Conservation (phyloP, 1,139 yeast genomes). For the Suhomyces bokatorum region DNA sequence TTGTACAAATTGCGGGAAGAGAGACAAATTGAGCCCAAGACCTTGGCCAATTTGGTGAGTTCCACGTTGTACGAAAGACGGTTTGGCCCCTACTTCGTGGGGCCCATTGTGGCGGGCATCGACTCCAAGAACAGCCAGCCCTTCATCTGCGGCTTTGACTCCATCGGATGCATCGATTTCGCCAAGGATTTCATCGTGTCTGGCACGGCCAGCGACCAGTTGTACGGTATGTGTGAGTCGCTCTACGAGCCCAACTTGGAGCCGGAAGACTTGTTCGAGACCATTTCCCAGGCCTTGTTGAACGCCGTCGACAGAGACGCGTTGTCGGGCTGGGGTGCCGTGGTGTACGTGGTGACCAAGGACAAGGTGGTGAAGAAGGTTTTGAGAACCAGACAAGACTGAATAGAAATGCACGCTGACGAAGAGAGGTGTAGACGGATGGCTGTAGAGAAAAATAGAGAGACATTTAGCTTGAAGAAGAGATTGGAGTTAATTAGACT, state of each 20-base stretch:
- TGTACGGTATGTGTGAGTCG: conserved; percentile 99
- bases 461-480: too few species aligned
- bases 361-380: conserved; percentile 87
- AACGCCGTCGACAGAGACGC: conserved; percentile 98
- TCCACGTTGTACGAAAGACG: conserved; percentile 86
- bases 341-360: conserved; percentile 88
- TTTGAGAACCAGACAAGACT: conserved; percentile 92
- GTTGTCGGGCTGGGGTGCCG: conserved; percentile 97
- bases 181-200: conserved; percentile 96
- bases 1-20: conserved; percentile 91
- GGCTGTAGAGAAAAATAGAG: too few species aligned
- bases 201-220: conserved; percentile 95
- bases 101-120: conserved; percentile 96
- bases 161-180: conserved; percentile 94
- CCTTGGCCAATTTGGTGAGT: conserved; percentile 90
- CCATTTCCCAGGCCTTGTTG: conserved; percentile 89
- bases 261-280: conserved; percentile 95
- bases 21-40: conserved; percentile 86
- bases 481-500: too few species aligned
- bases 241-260: conserved; percentile 89
- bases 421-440: not conserved
- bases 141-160: conserved; percentile 92
- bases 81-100: conserved; percentile 96
- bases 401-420: conserved; percentile 11
- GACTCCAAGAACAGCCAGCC: conserved; percentile 80